These are phyloP conservation scores for Forsythia suspensa DNA, from an alignment of 257 asterid species.

Conservation along the genomic window DNA sequence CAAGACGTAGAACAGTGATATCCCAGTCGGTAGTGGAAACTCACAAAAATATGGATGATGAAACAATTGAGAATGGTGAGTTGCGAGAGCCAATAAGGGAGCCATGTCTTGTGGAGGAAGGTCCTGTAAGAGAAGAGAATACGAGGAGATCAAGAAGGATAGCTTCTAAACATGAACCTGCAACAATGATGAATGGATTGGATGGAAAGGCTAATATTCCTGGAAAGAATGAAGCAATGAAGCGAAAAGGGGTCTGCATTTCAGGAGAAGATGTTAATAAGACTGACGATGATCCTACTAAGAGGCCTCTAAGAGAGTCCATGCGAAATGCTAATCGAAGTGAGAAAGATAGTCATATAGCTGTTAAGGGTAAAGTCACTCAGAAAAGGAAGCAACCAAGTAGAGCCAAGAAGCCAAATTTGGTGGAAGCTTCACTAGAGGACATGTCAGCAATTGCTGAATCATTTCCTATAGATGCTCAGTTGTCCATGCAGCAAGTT, in stretches of 20 bases:
- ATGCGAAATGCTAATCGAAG: conserved; percentile 19
- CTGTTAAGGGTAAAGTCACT: conserved; percentile 18
- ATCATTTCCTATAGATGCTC: conserved; percentile 12
- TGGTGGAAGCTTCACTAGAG: conserved; percentile 33
- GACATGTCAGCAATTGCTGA: conserved; percentile 19
- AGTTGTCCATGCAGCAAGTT: conserved; percentile 29
- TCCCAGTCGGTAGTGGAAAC: conserved; percentile 5
- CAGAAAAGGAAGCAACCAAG: conserved; percentile 22
- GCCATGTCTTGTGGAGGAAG: conserved; percentile 18
- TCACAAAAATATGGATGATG: conserved; percentile 7
- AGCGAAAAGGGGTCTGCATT: conserved; percentile 16
- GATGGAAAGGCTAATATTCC: conserved; percentile 25
- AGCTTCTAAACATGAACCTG: conserved; percentile 26
- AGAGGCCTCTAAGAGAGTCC: conserved; percentile 22
- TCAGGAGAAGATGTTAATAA: conserved; percentile 24
- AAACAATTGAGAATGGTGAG: conserved; percentile 15
- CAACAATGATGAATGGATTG: conserved; percentile 11
- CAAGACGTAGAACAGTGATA: conserved; percentile 23
- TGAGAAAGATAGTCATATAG: conserved; percentile 15
- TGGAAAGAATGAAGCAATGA: conserved; percentile 19
- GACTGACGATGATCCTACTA: conserved; percentile 6
- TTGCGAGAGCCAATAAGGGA: conserved; percentile 15
- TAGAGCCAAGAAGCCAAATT: conserved; percentile 20
- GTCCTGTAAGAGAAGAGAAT: conserved; percentile 19
- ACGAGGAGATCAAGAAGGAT: conserved; percentile 44